Evolutionary conservation across 805 yeast species (phyloP), one percentile per base, ranked within the genome.

Genomic region (Zygosaccharomyces gambellarensis): DNA sequence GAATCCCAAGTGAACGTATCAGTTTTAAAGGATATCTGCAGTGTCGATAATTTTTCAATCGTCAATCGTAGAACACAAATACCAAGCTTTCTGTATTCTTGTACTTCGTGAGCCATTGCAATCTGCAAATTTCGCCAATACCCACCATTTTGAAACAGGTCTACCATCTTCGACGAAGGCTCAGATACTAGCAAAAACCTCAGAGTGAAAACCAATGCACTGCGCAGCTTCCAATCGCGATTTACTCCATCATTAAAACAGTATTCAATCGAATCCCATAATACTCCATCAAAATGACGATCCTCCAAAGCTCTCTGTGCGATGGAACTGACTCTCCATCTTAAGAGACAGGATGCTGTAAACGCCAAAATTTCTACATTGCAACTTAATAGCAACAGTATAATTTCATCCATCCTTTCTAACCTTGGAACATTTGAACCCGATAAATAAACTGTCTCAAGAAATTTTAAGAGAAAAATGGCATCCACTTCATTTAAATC

Each of bases 41-140:
- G 14, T 43, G 39, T 3, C n/a, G 67, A 56, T 6, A 82, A 60
- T 3, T 71, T 62, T 54, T 77, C 78, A 12, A 89, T 70, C 0
- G 95, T 75, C 19, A 78, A 63, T 55, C 83, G 82, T 30, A 88
- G 61, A 12, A 87, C 78, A 0, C 90, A 81, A 25, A 88, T 66
- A 10, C 83, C 73, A 59, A 80, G 80, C 62, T 88, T 89, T 45
- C 87, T 76, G 48, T 76, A 80, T 50, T 87, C 95, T 59, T 85
- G 90, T 1, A 76, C 68, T 2, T 64, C 58, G 47, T 81, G 74
- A 12, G 75, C 72, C 36, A 87, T 65, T 2, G 87, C 85, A 23
- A 56, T 54, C 58, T 85, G 87, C 19, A 87, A 61, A 11, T 61
- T 58, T 3, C 51, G 43, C 94, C 95, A 87, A 55, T 82, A 84